phyloP scores from a whole-genome alignment of 2,329 filamentous ascomycete species.

The Colletotrichum endophyticum region DNA sequence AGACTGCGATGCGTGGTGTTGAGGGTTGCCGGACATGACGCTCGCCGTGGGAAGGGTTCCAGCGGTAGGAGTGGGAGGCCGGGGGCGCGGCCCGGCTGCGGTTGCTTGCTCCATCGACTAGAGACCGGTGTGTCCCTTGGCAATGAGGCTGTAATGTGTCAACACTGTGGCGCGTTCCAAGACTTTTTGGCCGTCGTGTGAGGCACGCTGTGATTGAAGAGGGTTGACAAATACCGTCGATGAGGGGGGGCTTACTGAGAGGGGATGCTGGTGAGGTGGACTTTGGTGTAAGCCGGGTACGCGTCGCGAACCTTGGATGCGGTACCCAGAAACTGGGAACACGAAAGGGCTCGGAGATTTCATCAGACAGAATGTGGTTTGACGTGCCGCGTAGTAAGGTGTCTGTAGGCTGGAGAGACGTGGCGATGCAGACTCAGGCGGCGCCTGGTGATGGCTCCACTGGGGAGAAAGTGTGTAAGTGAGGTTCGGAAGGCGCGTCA shows the following conservation, averaged over 20 bases:
- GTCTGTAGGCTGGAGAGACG: rapidly evolving
- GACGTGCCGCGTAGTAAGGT: not conserved
- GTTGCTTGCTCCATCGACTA: not conserved
- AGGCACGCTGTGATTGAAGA: not conserved
- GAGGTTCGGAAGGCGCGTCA: not conserved
- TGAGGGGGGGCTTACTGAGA: not conserved
- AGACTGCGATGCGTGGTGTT: not conserved
- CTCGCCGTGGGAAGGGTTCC: not conserved
- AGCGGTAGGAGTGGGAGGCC: not conserved
- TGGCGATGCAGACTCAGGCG: not conserved
- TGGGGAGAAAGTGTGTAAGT: not conserved
- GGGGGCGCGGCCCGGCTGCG: not conserved
- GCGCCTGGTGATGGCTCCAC: not conserved
- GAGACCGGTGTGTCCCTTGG: not conserved
- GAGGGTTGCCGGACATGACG: not conserved
- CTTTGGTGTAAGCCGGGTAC: not conserved
- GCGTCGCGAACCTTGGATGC: not conserved
- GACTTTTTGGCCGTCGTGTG: not conserved
- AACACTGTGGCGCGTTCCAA: not conserved
- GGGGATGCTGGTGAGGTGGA: not conserved
- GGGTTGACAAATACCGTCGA: not conserved
- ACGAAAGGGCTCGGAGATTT: not conserved
- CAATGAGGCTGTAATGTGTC: not conserved
- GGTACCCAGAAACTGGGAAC: not conserved
- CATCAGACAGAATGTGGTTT: not conserved